Evolutionary conservation across 2,329 filamentous ascomycete species (phyloP).

Genomic region (Arachnomyces sp.): DNA sequence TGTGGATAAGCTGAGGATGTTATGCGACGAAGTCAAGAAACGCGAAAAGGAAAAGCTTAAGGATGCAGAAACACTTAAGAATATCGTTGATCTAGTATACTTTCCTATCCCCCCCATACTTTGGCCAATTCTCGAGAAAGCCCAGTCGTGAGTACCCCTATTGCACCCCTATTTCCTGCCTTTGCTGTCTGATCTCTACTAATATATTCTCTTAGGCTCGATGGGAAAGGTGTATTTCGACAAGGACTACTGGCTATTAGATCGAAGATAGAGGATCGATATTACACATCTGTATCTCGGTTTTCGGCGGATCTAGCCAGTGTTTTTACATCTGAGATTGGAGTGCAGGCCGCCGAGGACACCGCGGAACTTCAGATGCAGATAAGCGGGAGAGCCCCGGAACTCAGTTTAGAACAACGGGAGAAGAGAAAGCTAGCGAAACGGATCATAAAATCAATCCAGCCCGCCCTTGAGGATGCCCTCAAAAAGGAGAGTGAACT

Average conservation of each 20-base stretch:
- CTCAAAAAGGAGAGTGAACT: slow-evolving; percentile 76
- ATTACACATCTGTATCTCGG: slow-evolving; percentile 53
- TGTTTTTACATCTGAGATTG: slow-evolving; percentile 49
- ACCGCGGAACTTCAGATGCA: slow-evolving; percentile 43
- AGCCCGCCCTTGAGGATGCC: slow-evolving; percentile 68
- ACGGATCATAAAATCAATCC: slow-evolving; percentile 75
- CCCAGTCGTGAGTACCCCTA: slow-evolving; percentile 60
- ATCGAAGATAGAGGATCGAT: slow-evolving; percentile 47
- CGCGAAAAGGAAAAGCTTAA: slow-evolving; percentile 73
- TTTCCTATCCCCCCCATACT: slow-evolving; percentile 78
- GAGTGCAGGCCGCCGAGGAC: slow-evolving; percentile 40
- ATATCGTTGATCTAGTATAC: slow-evolving; percentile 81
- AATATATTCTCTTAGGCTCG: slow-evolving; percentile 31
- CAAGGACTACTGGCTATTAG: slow-evolving; percentile 48
- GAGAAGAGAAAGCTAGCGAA: slow-evolving; percentile 81
- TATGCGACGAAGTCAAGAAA: slow-evolving; percentile 65
- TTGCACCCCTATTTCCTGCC: slow-evolving; percentile 1
- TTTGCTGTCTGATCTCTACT: slow-evolving; percentile 7
- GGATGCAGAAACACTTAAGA: slow-evolving; percentile 65
- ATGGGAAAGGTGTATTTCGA: slow-evolving; percentile 48
- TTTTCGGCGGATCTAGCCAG: slow-evolving; percentile 53
- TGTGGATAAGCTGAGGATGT: slow-evolving; percentile 63
- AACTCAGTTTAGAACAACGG: slow-evolving; percentile 57
- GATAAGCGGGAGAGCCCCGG: slow-evolving; percentile 41
- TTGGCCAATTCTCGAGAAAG: slow-evolving; percentile 69